phyloP scores from a whole-genome alignment of 2,329 filamentous ascomycete species.

The Ilyonectria sp. region DNA sequence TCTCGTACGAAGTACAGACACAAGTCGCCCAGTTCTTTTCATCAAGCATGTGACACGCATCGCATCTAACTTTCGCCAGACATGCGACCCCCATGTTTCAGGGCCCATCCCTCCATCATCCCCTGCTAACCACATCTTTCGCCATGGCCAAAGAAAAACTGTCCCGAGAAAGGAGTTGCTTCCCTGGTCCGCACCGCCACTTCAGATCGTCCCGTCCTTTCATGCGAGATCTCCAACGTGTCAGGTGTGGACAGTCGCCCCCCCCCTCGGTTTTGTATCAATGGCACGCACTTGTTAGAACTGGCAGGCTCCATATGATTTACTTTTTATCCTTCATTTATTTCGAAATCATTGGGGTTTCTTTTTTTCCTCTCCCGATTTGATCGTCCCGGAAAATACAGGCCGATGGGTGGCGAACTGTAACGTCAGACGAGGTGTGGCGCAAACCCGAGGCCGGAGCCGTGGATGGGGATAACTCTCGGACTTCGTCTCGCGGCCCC shows the following conservation, averaged over 20 bases:
- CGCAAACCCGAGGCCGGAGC: not conserved
- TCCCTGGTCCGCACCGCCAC: constrained; percentile 36
- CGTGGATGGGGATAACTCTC: not conserved
- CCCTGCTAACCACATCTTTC: constrained; percentile 22
- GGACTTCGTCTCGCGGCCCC: not conserved
- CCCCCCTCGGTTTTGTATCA: constrained; percentile 10
- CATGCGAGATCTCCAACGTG: constrained; percentile 40
- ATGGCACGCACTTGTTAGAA: not conserved
- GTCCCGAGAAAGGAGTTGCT: constrained; percentile 25
- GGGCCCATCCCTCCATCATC: constrained; percentile 20
- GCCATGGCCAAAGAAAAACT: constrained; percentile 12
- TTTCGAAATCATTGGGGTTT: no score
- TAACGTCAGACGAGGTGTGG: not conserved
- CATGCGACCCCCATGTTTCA: constrained; percentile 27
- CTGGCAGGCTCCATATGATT: not conserved
- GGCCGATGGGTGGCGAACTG: not conserved
- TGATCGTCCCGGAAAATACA: not conserved
- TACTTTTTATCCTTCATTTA: not conserved
- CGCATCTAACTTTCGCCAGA: constrained; percentile 25
- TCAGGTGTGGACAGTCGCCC: constrained; percentile 29
- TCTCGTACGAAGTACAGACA: constrained; percentile 19
- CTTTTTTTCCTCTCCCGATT: not conserved
- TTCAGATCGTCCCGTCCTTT: constrained; percentile 44
- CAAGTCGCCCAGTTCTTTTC: constrained; percentile 14
- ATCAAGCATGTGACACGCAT: constrained; percentile 32